Evolutionary conservation across 1,284 basidiomycete genomes (phyloP).

Genomic region (Crucibulum parvulum): DNA sequence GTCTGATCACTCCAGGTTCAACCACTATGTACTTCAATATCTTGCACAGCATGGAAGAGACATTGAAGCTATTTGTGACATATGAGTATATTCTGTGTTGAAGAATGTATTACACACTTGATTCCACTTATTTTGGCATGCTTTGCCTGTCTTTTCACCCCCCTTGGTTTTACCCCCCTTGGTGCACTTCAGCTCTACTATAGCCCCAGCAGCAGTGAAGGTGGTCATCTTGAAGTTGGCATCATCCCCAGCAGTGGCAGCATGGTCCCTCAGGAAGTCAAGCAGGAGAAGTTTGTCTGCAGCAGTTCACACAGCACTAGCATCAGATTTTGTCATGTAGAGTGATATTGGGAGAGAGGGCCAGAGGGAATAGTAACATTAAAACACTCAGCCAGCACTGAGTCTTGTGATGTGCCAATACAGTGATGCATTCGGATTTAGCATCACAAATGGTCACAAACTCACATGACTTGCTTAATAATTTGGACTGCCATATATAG

Average conservation of each 20-base stretch:
- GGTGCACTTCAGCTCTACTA: neutral
- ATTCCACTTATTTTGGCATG: slow-evolving; percentile 17
- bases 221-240: slow-evolving; percentile 11
- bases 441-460: too few species aligned
- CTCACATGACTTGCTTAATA: too few species aligned
- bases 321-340: neutral
- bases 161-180: too few species aligned
- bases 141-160: slow-evolving; percentile 7
- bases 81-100: neutral
- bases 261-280: slow-evolving; percentile 4
- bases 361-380: too few species aligned
- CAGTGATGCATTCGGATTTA: too few species aligned
- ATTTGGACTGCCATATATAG: too few species aligned
- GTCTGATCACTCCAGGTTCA: slow-evolving; percentile 11
- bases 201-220: slow-evolving; percentile 1
- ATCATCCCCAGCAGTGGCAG: slow-evolving; percentile 10
- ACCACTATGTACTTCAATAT: slow-evolving; percentile 3
- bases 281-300: slow-evolving; percentile 9
- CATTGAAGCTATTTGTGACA: slow-evolving; percentile 1
- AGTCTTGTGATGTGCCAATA: too few species aligned
- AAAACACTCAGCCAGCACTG: too few species aligned
- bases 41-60: slow-evolving; percentile 5
- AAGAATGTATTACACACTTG: slow-evolving; percentile 2
- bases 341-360: too few species aligned
- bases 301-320: slow-evolving; percentile 7